Conservation (phyloP, 2,329 filamentous ascomycete genomes). For the Colletotrichum musicola region DNA sequence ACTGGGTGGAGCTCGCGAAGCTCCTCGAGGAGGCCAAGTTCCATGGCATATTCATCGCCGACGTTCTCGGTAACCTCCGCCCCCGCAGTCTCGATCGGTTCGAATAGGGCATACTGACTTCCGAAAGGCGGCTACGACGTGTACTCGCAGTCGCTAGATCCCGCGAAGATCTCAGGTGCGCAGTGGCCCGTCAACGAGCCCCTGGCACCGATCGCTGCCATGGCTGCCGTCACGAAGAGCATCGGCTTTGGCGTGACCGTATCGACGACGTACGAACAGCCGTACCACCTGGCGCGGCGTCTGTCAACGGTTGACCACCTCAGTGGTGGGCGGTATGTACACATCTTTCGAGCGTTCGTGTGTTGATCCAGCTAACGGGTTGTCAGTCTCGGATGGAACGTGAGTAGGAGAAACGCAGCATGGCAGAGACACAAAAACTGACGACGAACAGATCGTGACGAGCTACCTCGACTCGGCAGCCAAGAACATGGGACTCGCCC, state of each 20-base stretch:
- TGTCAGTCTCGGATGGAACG: constrained; percentile 67
- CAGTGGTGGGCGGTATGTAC: constrained; percentile 67
- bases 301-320: constrained; percentile 77
- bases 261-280: constrained; percentile 78
- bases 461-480: constrained; percentile 79
- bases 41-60: constrained; percentile 76
- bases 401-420: no score
- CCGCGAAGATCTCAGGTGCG: constrained; percentile 72
- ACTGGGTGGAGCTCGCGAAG: constrained; percentile 72
- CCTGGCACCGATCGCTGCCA: constrained; percentile 72
- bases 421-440: no score
- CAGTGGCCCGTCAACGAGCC: constrained; percentile 82
- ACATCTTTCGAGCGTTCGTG: neutral
- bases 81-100: neutral
- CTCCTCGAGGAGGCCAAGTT: constrained; percentile 72
- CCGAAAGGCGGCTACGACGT: constrained; percentile 74
- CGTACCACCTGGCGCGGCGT: constrained; percentile 75
- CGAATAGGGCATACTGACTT: neutral
- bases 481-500: constrained; percentile 70
- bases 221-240: constrained; percentile 77
- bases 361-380: neutral
- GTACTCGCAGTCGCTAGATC: constrained; percentile 71
- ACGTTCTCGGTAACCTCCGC: constrained; percentile 64
- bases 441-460: constrained; percentile 68
- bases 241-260: constrained; percentile 79